Base-by-base conservation (phyloP, 257 asterid species). In the Henckelia pumila region DNA sequence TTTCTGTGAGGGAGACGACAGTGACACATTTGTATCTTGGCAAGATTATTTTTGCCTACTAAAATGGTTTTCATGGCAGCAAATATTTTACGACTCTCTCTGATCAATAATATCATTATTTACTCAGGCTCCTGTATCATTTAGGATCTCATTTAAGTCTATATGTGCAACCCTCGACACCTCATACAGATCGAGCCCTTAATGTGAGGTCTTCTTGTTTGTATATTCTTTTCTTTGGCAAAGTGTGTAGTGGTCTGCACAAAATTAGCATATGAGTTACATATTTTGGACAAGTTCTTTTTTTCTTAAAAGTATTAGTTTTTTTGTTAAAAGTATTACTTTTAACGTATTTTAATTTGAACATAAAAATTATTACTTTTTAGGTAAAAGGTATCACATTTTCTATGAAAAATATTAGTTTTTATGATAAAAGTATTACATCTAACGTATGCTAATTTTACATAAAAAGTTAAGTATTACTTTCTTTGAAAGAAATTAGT, bases 1-100 rank as follows among this genome's bases (percentile, higher is more conserved):
- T 94, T 94, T 78, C 68, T 94, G n/a, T n/a, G n/a, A n/a, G 79
- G 99, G 90, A 75, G 98, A 89, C 72, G 96, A 87, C 69, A 89
- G 96, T 59, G 88, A 79, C 80, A 68, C 89, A 40, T 94, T 91
- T 71, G 88, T 89, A 68, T 76, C 89, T 53, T 94, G 99, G 99
- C 91, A 78, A 81, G 81, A 13, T 72, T 74, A 71, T 21, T 71
- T 52, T 9, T 22, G 55, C 25, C 29, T 44, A 63, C 52, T 32
- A 53, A 58, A n/a, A 68, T 63, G 17, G 9, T 56, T 13, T 70
- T 49, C 58, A 32, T 69, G 17, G 28, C 28, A 6, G 71, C 61
- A 37, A 16, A 66, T 14, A 66, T 68, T 30, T 65, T 56, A 26
- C 37, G 64, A 40, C 26, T 65, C 68, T 66, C 59, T 69, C 50